A percentile compares a stretch with the other conserved stretches of the same genome.
These are phyloP conservation scores for Arachnopeziza araneosa DNA, from an alignment of 2,329 filamentous ascomycete species.

Conservation along the genomic window DNA sequence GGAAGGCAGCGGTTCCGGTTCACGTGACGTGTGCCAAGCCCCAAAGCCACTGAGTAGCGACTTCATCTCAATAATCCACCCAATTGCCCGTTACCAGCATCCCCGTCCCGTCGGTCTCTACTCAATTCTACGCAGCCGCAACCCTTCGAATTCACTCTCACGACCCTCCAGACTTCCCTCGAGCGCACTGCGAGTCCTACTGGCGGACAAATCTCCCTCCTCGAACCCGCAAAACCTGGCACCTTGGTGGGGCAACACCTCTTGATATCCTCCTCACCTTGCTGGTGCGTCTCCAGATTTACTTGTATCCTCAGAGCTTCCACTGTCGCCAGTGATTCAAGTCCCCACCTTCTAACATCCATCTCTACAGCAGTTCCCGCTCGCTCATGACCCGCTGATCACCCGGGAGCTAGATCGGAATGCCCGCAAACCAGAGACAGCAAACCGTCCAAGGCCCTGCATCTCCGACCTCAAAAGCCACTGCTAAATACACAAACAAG, in stretches of 20 bases:
- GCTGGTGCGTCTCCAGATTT: conserved; percentile 18
- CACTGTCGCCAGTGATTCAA: not conserved
- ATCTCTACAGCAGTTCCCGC: conserved; percentile 18
- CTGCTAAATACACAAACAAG: conserved; percentile 61
- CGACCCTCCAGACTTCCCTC: not conserved
- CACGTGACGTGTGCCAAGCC: not conserved
- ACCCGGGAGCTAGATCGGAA: conserved; percentile 28
- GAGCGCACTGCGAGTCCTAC: not conserved
- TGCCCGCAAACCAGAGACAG: conserved; percentile 50
- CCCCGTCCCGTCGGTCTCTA: not conserved
- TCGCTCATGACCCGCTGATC: conserved; percentile 12
- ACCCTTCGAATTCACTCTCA: not conserved
- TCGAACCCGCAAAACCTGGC: not conserved
- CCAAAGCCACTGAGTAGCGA: not conserved
- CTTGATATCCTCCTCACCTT: conserved; percentile 12
- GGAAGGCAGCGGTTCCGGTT: no score
- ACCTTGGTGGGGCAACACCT: conserved; percentile 29
- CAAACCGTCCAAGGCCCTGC: conserved; percentile 43
- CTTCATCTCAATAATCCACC: not conserved
- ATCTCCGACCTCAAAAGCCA: conserved; percentile 46
- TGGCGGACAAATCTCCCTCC: not conserved
- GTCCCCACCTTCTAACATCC: not conserved
- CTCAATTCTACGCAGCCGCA: not conserved
- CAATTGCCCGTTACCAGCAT: not conserved
- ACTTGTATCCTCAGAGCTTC: not conserved